phyloP scores from a whole-genome alignment of 31 red algal genomes.

The Porphyra umbilicalis region DNA sequence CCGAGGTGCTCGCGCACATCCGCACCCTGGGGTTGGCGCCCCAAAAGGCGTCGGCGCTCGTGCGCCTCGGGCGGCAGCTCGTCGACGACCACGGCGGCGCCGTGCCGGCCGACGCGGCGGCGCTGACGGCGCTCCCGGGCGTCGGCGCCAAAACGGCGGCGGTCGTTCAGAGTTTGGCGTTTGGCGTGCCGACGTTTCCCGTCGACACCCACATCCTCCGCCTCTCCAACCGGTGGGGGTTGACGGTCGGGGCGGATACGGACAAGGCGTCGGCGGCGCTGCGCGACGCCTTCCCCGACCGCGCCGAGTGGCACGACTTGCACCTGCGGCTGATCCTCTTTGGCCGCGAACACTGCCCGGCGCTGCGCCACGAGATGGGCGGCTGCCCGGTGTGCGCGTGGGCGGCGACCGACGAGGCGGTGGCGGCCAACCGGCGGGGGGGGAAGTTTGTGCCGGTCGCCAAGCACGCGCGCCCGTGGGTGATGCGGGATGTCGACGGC shows the following conservation, averaged over 20 bases:
- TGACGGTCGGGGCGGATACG: constrained; percentile 30
- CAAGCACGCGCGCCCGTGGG: neutral
- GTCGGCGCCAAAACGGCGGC: constrained; percentile 90
- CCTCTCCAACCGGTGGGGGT: constrained; percentile 80
- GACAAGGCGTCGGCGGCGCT: constrained; percentile 56
- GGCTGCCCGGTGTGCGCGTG: constrained; percentile 66
- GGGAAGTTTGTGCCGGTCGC: neutral
- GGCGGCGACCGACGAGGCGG: constrained; percentile 41
- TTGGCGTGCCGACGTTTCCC: constrained; percentile 83
- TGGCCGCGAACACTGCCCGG: constrained; percentile 80
- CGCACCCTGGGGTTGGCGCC: constrained; percentile 51
- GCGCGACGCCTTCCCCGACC: constrained; percentile 68
- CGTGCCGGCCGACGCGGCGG: constrained; percentile 56
- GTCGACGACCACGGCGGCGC: constrained; percentile 24
- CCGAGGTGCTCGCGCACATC: constrained; percentile 44
- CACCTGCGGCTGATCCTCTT: constrained; percentile 89
- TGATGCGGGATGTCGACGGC: neutral
- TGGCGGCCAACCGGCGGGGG: constrained; percentile 1
- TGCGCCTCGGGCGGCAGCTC: constrained; percentile 30
- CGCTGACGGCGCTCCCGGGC: constrained; percentile 60
- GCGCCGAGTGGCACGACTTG: constrained; percentile 37
- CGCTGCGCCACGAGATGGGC: constrained; percentile 73
- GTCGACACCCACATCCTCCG: constrained; percentile 98
- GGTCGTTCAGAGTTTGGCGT: constrained; percentile 83
- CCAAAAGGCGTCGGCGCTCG: constrained; percentile 56